A percentile compares a stretch with the other conserved stretches of the same genome.
Evolutionary conservation across 2,329 filamentous ascomycete species (phyloP).

Genomic region (Fusarium nelsonii): DNA sequence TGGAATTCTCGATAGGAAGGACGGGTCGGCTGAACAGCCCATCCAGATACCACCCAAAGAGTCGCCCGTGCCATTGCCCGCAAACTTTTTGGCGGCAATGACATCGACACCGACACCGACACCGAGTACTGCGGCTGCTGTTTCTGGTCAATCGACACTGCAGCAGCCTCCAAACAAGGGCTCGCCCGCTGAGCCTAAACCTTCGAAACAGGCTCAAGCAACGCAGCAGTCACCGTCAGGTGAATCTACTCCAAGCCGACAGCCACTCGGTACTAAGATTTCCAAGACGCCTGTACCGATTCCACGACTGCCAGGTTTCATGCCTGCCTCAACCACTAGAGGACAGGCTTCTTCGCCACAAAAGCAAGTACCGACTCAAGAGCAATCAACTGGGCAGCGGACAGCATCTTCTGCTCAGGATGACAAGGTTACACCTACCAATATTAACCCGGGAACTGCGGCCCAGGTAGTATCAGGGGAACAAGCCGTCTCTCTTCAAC

Average conservation of each 20-base stretch:
- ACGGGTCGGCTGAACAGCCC: slow-evolving; percentile 49
- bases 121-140: slow-evolving; percentile 36
- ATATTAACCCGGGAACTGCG: not conserved
- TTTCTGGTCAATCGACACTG: slow-evolving; percentile 28
- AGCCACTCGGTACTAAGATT: slow-evolving; percentile 9
- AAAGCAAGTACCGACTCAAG: not conserved
- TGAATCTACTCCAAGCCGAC: slow-evolving; percentile 15
- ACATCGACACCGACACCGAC: slow-evolving; percentile 50
- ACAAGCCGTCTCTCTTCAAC: slow-evolving; percentile 4
- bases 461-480: not conserved
- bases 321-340: not conserved
- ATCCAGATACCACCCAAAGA: slow-evolving; percentile 55
- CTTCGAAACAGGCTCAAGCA: slow-evolving; percentile 2
- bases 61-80: slow-evolving; percentile 60
- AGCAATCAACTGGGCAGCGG: slow-evolving; percentile 6
- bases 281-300: slow-evolving; percentile 53
- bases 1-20: slow-evolving; percentile 42
- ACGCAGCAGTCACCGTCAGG: slow-evolving; percentile 27
- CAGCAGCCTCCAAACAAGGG: slow-evolving; percentile 17
- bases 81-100: slow-evolving; percentile 59
- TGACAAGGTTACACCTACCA: not conserved
- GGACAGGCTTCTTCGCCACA: not conserved
- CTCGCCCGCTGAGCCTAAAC: slow-evolving; percentile 7
- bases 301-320: slow-evolving; percentile 43
- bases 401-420: not conserved